Conservation (phyloP, 805 yeast species). For the Saturnispora bothae region DNA sequence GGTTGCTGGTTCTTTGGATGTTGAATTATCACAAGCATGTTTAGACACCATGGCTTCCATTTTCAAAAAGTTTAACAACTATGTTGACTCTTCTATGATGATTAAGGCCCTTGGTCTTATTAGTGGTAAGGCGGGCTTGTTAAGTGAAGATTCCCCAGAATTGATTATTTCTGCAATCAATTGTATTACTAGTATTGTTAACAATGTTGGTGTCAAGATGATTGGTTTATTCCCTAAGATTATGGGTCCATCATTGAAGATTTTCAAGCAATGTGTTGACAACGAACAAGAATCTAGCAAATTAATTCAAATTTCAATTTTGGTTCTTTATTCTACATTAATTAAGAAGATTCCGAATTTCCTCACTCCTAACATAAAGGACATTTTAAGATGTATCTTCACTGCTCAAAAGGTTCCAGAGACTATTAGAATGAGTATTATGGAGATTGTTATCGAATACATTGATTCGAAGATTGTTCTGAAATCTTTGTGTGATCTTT, state of each 20-base stretch:
- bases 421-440: conserved; percentile 48
- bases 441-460: conserved; percentile 51
- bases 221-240: conserved; percentile 80
- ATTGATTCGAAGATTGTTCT: conserved; percentile 58
- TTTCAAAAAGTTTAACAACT: conserved; percentile 50
- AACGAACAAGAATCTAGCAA: conserved; percentile 22
- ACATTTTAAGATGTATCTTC: conserved; percentile 49
- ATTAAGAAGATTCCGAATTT: conserved; percentile 81
- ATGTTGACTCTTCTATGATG: conserved; percentile 37
- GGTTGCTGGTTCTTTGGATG: conserved; percentile 26
- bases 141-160: conserved; percentile 39
- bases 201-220: conserved; percentile 72
- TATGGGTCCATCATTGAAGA: conserved; percentile 59
- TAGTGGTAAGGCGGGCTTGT: conserved; percentile 42
- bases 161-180: conserved; percentile 63
- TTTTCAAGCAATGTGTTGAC: conserved; percentile 37
- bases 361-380: conserved; percentile 55
- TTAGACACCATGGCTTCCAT: conserved; percentile 57
- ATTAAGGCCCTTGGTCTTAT: conserved; percentile 39
- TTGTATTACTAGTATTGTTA: conserved; percentile 58
- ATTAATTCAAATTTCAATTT: conserved; percentile 56
- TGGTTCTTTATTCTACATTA: conserved; percentile 63
- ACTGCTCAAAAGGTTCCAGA: conserved; percentile 49
- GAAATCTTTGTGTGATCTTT: conserved; percentile 48
- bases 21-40: conserved; percentile 55